These are phyloP conservation scores for Zygotorulaspora chibaensis DNA, from an alignment of 805 yeast genomes.

Conservation along the genomic window DNA sequence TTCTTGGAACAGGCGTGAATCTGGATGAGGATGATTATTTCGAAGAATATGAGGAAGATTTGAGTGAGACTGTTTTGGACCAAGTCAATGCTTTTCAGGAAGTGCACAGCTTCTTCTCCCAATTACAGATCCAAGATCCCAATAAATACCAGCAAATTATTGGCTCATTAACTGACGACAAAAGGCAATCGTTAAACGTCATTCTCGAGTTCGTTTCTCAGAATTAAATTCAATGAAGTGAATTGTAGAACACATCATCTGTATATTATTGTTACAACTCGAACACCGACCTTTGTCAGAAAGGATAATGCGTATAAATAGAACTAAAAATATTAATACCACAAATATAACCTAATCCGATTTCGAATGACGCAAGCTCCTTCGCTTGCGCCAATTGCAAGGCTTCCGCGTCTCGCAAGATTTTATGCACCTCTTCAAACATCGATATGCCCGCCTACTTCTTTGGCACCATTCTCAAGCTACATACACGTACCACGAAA, in stretches of 20 bases:
- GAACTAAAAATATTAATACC: neutral
- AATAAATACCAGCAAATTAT: slow-evolving; percentile 40
- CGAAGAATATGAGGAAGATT: slow-evolving; percentile 65
- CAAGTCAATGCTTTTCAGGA: slow-evolving; percentile 62
- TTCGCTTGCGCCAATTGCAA: neutral
- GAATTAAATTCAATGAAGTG: slow-evolving; percentile 10
- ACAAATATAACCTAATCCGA: neutral
- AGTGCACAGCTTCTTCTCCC: slow-evolving; percentile 52
- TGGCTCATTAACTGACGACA: slow-evolving; percentile 30
- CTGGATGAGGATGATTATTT: slow-evolving; percentile 49
- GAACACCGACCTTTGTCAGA: neutral
- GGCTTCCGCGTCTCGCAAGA: too few relatives aligned
- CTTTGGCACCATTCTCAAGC: neutral
- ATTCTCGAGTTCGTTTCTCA: slow-evolving; percentile 33
- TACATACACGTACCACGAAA: neutral
- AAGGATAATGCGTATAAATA: neutral
- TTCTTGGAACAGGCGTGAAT: slow-evolving; percentile 16
- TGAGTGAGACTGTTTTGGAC: slow-evolving; percentile 77
- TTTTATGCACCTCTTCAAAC: too few relatives aligned
- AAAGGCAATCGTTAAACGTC: slow-evolving; percentile 28
- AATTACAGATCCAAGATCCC: slow-evolving; percentile 45
- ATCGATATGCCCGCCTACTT: neutral
- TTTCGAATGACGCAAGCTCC: neutral
- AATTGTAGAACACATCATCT: neutral
- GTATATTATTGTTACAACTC: slow-evolving; percentile 3